A percentile compares a stretch with the other conserved stretches of the same genome.
Conservation (phyloP, 352 stramenopile species). For the Ochromonadaceae sp. region DNA sequence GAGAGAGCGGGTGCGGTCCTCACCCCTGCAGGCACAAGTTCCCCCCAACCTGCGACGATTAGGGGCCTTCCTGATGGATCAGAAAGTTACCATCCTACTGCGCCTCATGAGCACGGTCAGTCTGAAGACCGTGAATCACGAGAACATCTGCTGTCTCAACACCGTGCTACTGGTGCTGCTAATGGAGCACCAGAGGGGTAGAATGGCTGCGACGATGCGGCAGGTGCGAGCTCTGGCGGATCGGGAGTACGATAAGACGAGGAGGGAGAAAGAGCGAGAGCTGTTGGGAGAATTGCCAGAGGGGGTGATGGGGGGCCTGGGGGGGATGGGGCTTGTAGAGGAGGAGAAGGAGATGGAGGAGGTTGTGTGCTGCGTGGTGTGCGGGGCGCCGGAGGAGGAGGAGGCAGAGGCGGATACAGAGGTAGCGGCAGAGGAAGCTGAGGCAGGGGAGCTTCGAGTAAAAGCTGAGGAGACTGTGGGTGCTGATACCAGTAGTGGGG, state of each 20-base stretch:
- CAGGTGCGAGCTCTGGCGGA: constrained; percentile 31
- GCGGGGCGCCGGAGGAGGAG: not conserved
- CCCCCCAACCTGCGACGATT: constrained; percentile 29
- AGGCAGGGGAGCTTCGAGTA: not conserved
- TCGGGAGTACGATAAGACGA: not conserved
- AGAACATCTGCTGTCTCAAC: constrained; percentile 95
- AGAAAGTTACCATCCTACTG: constrained; percentile 67
- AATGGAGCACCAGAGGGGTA: constrained; percentile 75
- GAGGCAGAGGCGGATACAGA: not conserved
- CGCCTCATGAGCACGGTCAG: constrained; percentile 85
- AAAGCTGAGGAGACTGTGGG: not conserved
- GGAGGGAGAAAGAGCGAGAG: not conserved
- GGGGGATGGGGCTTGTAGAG: not conserved
- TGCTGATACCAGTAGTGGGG: not conserved
- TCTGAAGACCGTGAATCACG: constrained; percentile 83
- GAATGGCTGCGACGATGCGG: constrained; percentile 46
- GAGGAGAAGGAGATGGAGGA: not conserved
- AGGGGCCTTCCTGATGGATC: constrained; percentile 56
- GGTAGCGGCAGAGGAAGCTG: not conserved
- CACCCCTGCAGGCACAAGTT: not conserved
- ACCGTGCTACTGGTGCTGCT: constrained; percentile 84
- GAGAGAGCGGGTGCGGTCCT: not conserved
- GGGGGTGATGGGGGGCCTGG: not conserved
- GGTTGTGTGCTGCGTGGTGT: not conserved
- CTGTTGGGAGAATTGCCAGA: constrained; percentile 4